Conservation (phyloP, 345 rosid genomes). For the Ceriops decandra region DNA sequence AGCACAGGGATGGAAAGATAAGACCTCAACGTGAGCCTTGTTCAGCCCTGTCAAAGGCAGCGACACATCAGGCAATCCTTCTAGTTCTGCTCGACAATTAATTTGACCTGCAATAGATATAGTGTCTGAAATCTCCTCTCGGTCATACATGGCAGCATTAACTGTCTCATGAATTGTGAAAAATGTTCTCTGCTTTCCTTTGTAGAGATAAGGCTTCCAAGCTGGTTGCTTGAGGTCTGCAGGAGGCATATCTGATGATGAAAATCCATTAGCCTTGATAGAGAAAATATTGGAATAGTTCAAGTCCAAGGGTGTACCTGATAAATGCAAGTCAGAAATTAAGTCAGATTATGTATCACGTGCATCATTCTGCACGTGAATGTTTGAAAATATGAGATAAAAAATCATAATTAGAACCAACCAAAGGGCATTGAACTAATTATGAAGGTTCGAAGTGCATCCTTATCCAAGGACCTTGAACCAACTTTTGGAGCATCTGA, state of each 20-base stretch:
- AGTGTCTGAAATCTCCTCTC: conserved; percentile 85
- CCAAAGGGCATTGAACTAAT: conserved; percentile 87
- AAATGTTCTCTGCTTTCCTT: conserved; percentile 73
- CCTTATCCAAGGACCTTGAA: conserved; percentile 78
- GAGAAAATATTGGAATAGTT: conserved; percentile 57
- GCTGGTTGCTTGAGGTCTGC: conserved; percentile 85
- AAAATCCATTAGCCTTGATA: conserved; percentile 70
- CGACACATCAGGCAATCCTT: conserved; percentile 90
- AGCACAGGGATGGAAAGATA: conserved; percentile 85
- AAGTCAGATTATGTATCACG: conserved; percentile 8
- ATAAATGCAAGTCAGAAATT: conserved; percentile 8
- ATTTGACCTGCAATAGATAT: conserved; percentile 85
- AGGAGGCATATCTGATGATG: conserved; percentile 70
- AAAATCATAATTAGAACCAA: conserved; percentile 43
- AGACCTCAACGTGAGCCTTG: conserved; percentile 57
- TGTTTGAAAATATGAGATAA: conserved; percentile 18
- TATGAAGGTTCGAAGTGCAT: conserved; percentile 66
- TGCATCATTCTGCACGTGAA: conserved; percentile 10
- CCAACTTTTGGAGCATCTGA: conserved; percentile 72
- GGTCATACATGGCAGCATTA: conserved; percentile 81
- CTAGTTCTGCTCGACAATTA: conserved; percentile 86
- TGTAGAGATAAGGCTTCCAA: conserved; percentile 92
- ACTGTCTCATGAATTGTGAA: conserved; percentile 78
- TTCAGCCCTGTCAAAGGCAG: conserved; percentile 71
- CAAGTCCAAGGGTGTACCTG: conserved; percentile 89